These are phyloP conservation scores for Russula vinacea DNA, from an alignment of 768 basidiomycete genomes.

Conservation along the genomic window DNA sequence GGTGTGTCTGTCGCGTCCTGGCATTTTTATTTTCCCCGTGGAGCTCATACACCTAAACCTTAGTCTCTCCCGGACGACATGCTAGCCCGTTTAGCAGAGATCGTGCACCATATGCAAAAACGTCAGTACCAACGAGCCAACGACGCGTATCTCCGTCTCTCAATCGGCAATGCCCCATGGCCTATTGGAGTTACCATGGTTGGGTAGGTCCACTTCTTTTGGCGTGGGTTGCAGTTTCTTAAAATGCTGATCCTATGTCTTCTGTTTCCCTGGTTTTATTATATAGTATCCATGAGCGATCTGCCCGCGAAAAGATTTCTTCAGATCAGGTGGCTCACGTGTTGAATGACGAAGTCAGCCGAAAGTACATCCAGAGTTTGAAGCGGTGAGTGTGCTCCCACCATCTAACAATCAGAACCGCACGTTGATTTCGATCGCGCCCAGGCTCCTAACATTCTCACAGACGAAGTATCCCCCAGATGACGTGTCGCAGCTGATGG, in stretches of 20 bases:
- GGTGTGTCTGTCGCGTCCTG: constrained; percentile 47
- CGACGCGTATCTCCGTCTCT: constrained; percentile 93
- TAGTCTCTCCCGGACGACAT: constrained; percentile 82
- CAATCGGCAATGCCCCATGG: constrained; percentile 99
- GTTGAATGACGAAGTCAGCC: constrained; percentile 95
- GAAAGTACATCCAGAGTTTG: constrained; percentile 97
- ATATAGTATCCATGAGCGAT: constrained; percentile 90
- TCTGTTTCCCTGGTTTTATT: neutral
- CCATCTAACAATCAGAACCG: neutral
- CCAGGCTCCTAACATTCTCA: constrained; percentile 87
- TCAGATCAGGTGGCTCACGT: constrained; percentile 97
- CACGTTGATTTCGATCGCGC: constrained; percentile 19
- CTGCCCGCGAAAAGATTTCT: constrained; percentile 96
- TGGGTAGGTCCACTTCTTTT: constrained; percentile 55
- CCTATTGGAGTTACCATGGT: constrained; percentile 99
- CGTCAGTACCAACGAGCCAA: constrained; percentile 95
- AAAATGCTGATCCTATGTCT: neutral
- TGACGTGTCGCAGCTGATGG: constrained; percentile 91
- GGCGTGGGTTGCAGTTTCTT: neutral
- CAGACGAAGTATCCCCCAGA: constrained; percentile 96
- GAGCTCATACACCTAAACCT: neutral
- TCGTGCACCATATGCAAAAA: constrained; percentile 94
- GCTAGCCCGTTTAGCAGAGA: constrained; percentile 82
- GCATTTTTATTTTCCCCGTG: neutral
- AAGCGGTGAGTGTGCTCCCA: constrained; percentile 65